These are phyloP conservation scores for Lagenidium sp. DNA, from an alignment of 352 stramenopile genomes.

Conservation along the genomic window DNA sequence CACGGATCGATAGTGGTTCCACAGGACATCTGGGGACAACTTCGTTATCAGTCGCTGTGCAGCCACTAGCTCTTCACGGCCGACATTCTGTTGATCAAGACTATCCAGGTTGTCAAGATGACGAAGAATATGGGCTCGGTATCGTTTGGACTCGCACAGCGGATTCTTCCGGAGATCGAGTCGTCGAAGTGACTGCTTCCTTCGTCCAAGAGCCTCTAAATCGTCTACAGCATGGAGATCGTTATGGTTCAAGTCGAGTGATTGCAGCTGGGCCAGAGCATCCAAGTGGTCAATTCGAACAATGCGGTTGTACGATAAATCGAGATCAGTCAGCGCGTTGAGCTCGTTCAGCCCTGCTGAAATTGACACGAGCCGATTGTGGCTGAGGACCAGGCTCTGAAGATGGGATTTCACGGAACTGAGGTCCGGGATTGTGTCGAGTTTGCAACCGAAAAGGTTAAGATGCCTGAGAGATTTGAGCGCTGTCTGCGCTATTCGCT, in stretches of 20 bases:
- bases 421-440: constrained; percentile 42
- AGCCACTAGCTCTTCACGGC: constrained; percentile 20
- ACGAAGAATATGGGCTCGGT: constrained; percentile 55
- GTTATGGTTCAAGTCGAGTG: constrained; percentile 59
- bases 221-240: constrained; percentile 48
- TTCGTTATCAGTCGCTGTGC: constrained; percentile 35
- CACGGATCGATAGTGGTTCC: background rate
- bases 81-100: constrained; percentile 46
- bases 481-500: too few relatives aligned
- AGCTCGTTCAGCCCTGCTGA: constrained; percentile 22
- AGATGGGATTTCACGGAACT: constrained; percentile 24
- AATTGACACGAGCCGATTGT: constrained; percentile 53
- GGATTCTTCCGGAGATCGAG: constrained; percentile 68
- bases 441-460: constrained; percentile 38
- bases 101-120: constrained; percentile 19
- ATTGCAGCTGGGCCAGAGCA: constrained; percentile 18
- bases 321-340: constrained; percentile 28
- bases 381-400: constrained; percentile 55
- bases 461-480: constrained; percentile 45
- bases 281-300: constrained; percentile 31
- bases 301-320: constrained; percentile 68
- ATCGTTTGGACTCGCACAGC: constrained; percentile 52
- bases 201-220: constrained; percentile 19
- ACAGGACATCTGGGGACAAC: background rate
- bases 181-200: constrained; percentile 15